Evolutionary conservation across 768 basidiomycete genomes (phyloP), one percentile per base, ranked within the genome.

Genomic region (Boletus insuetus): DNA sequence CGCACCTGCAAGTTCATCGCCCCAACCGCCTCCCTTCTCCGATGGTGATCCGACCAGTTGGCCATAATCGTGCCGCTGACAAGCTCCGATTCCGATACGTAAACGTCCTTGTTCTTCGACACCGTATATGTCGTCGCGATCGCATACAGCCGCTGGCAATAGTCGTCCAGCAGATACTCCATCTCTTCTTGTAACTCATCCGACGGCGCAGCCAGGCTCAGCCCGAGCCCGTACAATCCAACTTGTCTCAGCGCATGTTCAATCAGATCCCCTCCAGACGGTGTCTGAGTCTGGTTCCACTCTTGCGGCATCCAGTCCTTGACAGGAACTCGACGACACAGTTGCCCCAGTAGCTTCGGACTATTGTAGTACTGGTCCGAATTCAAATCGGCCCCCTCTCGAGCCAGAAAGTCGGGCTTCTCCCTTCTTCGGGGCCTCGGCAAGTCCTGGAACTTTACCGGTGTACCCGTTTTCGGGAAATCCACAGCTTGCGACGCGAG

Each of bases 401-500:
- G 72, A n/a, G 74, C 73, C 3, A 80, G 63, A 60, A 76, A 80
- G 54, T 80, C 79, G 4, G 79, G 80, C 51, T 63, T 73, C 7
- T 42, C 56, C 8, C 56, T 53, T 11, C 38, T 32, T 3, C 63
- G 66, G 4, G 60, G 56, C 55, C 17, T 65, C 2, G 80, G 79
- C 2, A 80, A 58, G 24, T 65, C 55, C 24, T 49, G 53, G 46
- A 73, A 71, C 44, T 53, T 60, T 32, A 80, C 80, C 16, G 78
- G 62, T 2, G 72, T 70, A 6, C 79, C 79, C 5, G 73, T 75
- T 51, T 81, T 80, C 0, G 70, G 74, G 44, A 77, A 80, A 62
- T 80, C 79, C 2, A 80, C 79, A 6, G 79, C 79, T 51, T 77
- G 74, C 0, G 77, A 78, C 7, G 79, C 78, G 2, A 74, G 61